Conservation (phyloP, 768 basidiomycete genomes). For the Hemileccinum impolitum region DNA sequence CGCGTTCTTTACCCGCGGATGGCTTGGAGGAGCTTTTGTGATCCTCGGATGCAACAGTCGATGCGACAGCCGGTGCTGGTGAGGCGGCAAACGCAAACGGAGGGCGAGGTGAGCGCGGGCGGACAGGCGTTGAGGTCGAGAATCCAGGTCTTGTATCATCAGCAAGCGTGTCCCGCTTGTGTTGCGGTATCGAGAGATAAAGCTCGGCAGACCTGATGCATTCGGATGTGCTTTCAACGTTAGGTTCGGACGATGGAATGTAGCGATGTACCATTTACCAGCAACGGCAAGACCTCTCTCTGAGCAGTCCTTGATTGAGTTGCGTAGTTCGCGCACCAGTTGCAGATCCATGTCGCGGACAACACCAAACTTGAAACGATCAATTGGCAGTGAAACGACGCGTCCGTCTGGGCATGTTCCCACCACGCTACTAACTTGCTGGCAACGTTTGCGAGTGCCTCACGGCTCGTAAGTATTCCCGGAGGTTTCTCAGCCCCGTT, state of each 20-base stretch:
- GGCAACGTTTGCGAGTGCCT: not conserved
- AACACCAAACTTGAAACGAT: not conserved
- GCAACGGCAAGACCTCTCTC: constrained; percentile 68
- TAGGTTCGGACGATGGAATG: constrained; percentile 5
- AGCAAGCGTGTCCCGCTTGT: constrained; percentile 39
- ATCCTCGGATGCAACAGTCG: constrained; percentile 25
- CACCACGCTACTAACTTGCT: not conserved
- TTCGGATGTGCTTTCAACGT: constrained; percentile 13
- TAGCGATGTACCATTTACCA: constrained; percentile 65
- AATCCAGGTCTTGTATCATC: constrained; percentile 35
- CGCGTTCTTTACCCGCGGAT: constrained; percentile 32
- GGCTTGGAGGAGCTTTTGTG: constrained; percentile 6
- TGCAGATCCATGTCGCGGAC: constrained; percentile 41
- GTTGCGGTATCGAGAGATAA: constrained; percentile 53
- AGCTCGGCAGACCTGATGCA: constrained; percentile 71
- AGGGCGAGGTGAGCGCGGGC: constrained; percentile 40
- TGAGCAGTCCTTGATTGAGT: constrained; percentile 67
- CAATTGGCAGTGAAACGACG: not conserved
- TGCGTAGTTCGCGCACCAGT: constrained; percentile 53
- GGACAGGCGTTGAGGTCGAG: constrained; percentile 60
- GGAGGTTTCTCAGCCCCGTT: not conserved
- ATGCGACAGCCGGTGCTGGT: constrained; percentile 29
- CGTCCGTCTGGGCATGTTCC: constrained; percentile 5
- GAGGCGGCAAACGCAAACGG: constrained; percentile 34
- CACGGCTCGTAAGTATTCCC: not conserved